Conservation (phyloP, 2,329 filamentous ascomycete species). For the Xylariaceae sp. region DNA sequence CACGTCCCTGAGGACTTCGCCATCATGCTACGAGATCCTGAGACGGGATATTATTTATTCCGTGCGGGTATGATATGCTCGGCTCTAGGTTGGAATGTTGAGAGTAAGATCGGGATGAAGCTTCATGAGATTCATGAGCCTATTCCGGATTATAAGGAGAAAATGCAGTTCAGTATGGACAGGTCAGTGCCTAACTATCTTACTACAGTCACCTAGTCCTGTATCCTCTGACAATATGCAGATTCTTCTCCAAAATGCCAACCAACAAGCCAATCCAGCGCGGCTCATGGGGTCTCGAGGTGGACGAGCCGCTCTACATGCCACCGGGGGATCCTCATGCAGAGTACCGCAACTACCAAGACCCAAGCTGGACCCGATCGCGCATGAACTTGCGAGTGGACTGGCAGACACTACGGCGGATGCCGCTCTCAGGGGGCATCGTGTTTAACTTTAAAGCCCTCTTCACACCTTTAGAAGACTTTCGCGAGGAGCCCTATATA, state of each 20-base stretch:
- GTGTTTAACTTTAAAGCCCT: conserved; percentile 88
- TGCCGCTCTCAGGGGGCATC: conserved; percentile 71
- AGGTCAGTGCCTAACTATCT: conserved; percentile 46
- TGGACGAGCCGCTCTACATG: conserved; percentile 71
- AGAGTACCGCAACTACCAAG: conserved; percentile 54
- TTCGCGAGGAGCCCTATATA: conserved; percentile 68
- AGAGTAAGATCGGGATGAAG: conserved; percentile 66
- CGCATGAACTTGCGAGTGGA: conserved; percentile 72
- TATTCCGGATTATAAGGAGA: conserved; percentile 81
- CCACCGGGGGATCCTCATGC: conserved; percentile 65
- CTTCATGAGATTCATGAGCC: conserved; percentile 68
- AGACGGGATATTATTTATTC: conserved; percentile 69
- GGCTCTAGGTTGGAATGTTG: conserved; percentile 74
- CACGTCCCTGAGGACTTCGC: conserved; percentile 84
- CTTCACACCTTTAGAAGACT: conserved; percentile 69
- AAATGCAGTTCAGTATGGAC: conserved; percentile 86
- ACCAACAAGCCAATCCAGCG: conserved; percentile 74
- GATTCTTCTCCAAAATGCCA: conserved; percentile 78
- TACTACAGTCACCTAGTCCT: no score
- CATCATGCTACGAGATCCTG: conserved; percentile 67
- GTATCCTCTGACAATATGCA: no score
- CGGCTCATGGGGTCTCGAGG: conserved; percentile 78
- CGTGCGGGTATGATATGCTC: conserved; percentile 76
- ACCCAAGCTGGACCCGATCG: conserved; percentile 49
- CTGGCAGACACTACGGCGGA: conserved; percentile 79